These are phyloP conservation scores for Diaporthe vaccinii DNA, from an alignment of 2,329 filamentous ascomycete species.

Conservation along the genomic window DNA sequence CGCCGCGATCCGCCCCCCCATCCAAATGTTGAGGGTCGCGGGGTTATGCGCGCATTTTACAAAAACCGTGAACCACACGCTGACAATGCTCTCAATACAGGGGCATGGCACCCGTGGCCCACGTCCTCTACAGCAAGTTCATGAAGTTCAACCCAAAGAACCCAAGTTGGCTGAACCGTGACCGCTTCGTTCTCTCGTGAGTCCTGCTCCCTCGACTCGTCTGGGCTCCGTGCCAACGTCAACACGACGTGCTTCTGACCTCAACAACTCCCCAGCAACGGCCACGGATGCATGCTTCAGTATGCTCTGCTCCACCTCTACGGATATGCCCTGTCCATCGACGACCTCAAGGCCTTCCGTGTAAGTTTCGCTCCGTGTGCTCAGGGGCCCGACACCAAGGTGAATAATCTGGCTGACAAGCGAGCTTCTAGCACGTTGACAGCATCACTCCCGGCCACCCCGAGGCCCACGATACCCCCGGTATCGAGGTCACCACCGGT, in stretches of 20 bases:
- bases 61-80: not conserved
- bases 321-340: constrained; percentile 87
- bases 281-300: constrained; percentile 99
- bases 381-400: not conserved
- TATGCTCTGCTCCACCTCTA: constrained; percentile 98
- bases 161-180: constrained; percentile 95
- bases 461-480: constrained; percentile 95
- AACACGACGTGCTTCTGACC: constrained; percentile 37
- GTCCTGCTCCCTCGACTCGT: constrained; percentile 55
- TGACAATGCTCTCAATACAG: constrained; percentile 51
- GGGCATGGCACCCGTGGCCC: constrained; percentile 92
- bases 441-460: constrained; percentile 95
- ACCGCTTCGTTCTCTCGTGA: constrained; percentile 99
- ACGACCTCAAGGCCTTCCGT: constrained; percentile 97
- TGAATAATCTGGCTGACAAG: not conserved
- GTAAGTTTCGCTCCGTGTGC: constrained; percentile 68
- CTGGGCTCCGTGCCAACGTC: constrained; percentile 16
- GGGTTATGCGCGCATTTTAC: not conserved
- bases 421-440: constrained; percentile 60
- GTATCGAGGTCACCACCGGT: constrained; percentile 97
- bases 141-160: constrained; percentile 99
- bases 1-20: not conserved
- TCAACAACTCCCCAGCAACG: constrained; percentile 75
- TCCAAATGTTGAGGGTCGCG: constrained; percentile 10
- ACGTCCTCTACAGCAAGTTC: constrained; percentile 99